These are phyloP conservation scores for Trypanosoma congolense DNA, from an alignment of 208 protist genomes.

Conservation along the genomic window DNA sequence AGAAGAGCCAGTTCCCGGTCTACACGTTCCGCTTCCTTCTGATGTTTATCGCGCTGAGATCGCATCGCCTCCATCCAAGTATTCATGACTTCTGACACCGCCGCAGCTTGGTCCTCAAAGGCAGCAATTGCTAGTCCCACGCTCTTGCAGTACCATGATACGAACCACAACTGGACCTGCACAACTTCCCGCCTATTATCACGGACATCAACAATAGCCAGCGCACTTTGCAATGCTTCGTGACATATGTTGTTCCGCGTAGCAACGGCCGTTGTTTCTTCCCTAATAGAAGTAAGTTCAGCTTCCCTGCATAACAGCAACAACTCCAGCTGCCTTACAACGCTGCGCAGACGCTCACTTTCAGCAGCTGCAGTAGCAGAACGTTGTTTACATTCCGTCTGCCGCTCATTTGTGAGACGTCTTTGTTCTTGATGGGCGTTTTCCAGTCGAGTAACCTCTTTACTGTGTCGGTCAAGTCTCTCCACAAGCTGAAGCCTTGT, in stretches of 20 bases:
- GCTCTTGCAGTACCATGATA: background rate
- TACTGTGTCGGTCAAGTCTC: slow-evolving; percentile 3
- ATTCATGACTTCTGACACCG: background rate
- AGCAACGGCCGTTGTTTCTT: background rate
- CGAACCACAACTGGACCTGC: slow-evolving; percentile 2
- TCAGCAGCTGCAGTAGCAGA: background rate
- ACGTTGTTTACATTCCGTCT: background rate
- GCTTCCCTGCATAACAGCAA: background rate
- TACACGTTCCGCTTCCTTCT: slow-evolving; percentile 4
- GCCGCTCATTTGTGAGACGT: background rate
- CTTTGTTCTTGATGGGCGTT: background rate
- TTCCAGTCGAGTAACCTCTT: slow-evolving; percentile 1
- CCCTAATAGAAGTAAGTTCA: background rate
- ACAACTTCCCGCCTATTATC: background rate
- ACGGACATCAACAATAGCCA: slow-evolving; percentile 4
- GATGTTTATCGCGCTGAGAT: background rate
- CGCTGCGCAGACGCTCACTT: background rate
- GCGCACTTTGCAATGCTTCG: slow-evolving; percentile 6
- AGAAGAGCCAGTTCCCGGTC: background rate
- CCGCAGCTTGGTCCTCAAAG: background rate
- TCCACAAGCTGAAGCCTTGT: background rate
- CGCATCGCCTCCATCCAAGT: background rate
- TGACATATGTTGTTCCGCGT: slow-evolving; percentile 4
- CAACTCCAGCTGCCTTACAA: slow-evolving; percentile 1
- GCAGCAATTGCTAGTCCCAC: background rate